Base-by-base conservation (phyloP, 2,329 filamentous ascomycete genomes). In the Pseudofabraea citricarpa region DNA sequence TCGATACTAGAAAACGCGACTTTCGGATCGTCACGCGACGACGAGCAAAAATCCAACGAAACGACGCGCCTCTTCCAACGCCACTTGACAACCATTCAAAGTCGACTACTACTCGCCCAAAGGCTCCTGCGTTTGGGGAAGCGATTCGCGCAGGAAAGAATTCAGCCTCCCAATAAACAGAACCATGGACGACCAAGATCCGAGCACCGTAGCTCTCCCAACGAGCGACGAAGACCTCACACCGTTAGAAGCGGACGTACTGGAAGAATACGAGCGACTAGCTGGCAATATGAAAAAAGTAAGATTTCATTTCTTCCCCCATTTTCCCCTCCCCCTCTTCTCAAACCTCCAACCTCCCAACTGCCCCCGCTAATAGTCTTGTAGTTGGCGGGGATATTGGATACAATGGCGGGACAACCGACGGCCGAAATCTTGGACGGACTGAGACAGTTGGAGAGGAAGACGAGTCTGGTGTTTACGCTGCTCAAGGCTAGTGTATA, bases 401-500 rank as follows among this genome's bases (percentile, higher is more conserved):
- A 78, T 56, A 72, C 75, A 57, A 83, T 87, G 50, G 83, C 79
- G 15, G 75, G 79, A 35, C 77, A 81, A 20, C 86, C 90, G 0
- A 84, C 88, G 18, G 84, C 85, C 6, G 88, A 87, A 53, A 90
- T 94, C 45, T 75, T 94, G 41, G 89, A 98, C 64, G 85, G 87
- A 7, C 73, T 98, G 56, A 75, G 93, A 42, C 83, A 90, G 33
- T 73, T 98, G 43, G 93, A 98, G 72, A 77, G 93, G 56, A 96
- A 97, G 73, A 96, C 91, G 33, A 90, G 89, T 54, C 73, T 95
- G 43, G 91, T 96, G 18, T 97, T 95, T 66, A 98, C 93, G 50
- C 68, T 97, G 62, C 76, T 98, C 62, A 98, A 98, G 72, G 91
- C 93, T 15, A 97, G 91, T 65, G 93, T 98, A 51, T 98, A 98